These are phyloP conservation scores for Backusella australiensis DNA, from an alignment of 192 early-diverging fungal species.

Conservation along the genomic window DNA sequence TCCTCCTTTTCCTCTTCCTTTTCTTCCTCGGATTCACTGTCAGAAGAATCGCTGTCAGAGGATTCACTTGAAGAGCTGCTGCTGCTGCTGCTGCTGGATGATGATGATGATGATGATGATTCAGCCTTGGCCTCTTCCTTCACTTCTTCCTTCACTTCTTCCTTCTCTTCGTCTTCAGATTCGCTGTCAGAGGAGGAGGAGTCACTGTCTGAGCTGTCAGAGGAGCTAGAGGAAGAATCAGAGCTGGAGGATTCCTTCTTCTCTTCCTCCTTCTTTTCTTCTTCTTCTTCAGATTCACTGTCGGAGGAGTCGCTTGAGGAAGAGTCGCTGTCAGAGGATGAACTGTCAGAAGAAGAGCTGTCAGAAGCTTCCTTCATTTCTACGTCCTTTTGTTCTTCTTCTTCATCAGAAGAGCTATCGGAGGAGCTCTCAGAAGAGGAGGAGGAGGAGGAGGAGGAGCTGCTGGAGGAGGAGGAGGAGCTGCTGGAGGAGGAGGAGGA, in stretches of 20 bases:
- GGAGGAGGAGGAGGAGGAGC: background rate
- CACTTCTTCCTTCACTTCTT: background rate
- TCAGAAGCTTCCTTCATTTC: slow-evolving; percentile 19
- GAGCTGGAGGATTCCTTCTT: slow-evolving; percentile 35
- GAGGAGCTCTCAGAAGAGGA: slow-evolving; percentile 25
- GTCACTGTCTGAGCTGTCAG: slow-evolving; percentile 19
- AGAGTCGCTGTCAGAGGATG: slow-evolving; percentile 1
- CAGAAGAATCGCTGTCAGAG: slow-evolving; percentile 21
- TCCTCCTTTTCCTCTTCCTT: background rate
- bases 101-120: background rate
- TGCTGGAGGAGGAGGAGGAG: background rate
- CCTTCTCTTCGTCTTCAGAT: slow-evolving; percentile 8
- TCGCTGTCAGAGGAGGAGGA: slow-evolving; percentile 10
- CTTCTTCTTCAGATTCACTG: slow-evolving; percentile 25
- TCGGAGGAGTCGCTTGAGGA: slow-evolving; percentile 15
- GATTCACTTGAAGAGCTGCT: background rate
- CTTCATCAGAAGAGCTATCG: slow-evolving; percentile 25
- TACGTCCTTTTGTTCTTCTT: slow-evolving; percentile 15
- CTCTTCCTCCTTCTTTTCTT: slow-evolving; percentile 19
- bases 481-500: background rate
- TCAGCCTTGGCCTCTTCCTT: background rate
- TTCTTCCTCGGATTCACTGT: background rate
- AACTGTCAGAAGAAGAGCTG: slow-evolving; percentile 16
- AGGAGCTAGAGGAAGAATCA: background rate
- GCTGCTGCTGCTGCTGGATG: background rate